Percentiles rank a stretch among this genome's conserved stretches.
Conservation (phyloP, 78 protist genomes). For the Neovahlkampfia damariscottae region DNA sequence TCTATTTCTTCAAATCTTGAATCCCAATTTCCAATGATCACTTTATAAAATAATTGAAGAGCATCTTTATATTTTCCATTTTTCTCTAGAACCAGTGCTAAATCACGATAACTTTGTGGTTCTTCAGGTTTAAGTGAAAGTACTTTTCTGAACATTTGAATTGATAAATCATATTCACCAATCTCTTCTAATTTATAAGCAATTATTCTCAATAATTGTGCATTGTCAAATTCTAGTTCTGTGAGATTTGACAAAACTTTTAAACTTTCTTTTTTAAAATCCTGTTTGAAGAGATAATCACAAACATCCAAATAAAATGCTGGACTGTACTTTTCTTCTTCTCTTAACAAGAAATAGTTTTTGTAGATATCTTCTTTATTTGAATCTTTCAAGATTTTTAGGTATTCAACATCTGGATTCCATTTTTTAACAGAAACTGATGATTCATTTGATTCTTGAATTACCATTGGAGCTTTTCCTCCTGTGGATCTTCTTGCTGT, state of each 20-base stretch:
- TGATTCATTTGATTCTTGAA: too few species aligned
- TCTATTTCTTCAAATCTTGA: conserved; percentile 27
- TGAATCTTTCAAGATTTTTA: too few species aligned
- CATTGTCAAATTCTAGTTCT: background rate
- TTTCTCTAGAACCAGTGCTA: background rate
- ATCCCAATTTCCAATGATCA: conserved; percentile 19
- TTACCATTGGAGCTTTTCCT: too few species aligned
- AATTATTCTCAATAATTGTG: background rate
- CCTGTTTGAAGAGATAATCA: too few species aligned
- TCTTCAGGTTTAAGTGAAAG: background rate
- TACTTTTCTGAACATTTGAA: background rate
- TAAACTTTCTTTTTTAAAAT: background rate
- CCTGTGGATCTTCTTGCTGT: too few species aligned
- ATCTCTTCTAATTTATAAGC: background rate
- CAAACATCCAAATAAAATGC: background rate
- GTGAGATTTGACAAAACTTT: background rate
- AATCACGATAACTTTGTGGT: background rate
- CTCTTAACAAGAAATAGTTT: too few species aligned
- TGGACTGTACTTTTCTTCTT: too few species aligned
- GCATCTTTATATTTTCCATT: conserved; percentile 5
- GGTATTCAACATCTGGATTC: too few species aligned
- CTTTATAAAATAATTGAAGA: conserved; percentile 7
- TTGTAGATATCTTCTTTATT: too few species aligned
- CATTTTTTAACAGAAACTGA: too few species aligned
- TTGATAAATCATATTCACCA: background rate